Percentiles rank a stretch among this genome's conserved stretches.
Evolutionary conservation across 441 rosid genomes (phyloP).

Genomic region (Syzygium syzygioides): DNA sequence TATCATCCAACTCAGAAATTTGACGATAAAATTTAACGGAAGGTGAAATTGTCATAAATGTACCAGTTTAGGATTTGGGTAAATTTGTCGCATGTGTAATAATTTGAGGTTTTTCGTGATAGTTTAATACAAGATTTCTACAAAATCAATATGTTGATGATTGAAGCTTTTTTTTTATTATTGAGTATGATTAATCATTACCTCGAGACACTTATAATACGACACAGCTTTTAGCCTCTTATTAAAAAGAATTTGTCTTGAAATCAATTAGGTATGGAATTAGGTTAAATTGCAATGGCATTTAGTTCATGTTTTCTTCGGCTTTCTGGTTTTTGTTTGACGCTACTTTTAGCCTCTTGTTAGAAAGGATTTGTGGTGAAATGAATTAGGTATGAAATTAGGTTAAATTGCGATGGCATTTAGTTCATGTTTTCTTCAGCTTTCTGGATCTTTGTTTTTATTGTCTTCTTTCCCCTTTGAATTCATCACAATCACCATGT

Average conservation of each 20-base stretch:
- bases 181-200: background rate
- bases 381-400: background rate
- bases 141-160: background rate
- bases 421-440: background rate
- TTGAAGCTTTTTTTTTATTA: background rate
- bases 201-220: background rate
- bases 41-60: no score
- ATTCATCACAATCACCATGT: background rate
- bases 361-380: background rate
- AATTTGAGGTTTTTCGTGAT: no score
- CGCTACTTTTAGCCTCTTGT: background rate
- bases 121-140: background rate
- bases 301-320: background rate
- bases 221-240: background rate
- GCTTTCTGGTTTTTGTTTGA: background rate
- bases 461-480: background rate
- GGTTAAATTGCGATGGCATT: background rate
- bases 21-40: no score
- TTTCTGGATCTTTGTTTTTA: background rate
- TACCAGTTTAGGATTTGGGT: no score
- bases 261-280: background rate
- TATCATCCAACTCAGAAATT: no score
- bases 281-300: background rate
- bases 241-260: background rate
- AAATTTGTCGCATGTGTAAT: no score